Percentiles rank a stretch among this genome's conserved stretches.
These are phyloP conservation scores for Cinnamomum micranthum DNA, from an alignment of 164 flowering plant genomes.

Conservation along the genomic window DNA sequence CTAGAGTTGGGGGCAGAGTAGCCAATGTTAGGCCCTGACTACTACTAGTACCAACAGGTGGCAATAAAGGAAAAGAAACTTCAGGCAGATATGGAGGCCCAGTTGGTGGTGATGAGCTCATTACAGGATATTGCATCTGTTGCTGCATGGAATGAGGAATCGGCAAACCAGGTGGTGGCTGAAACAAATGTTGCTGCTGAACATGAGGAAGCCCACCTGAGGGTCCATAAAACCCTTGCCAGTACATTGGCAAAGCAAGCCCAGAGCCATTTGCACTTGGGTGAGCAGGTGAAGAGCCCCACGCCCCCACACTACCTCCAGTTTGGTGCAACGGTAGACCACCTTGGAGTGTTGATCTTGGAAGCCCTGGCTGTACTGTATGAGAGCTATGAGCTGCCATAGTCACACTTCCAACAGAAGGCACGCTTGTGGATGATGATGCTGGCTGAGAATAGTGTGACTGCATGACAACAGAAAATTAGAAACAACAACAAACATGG, in stretches of 20 bases:
- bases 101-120: slow-evolving; percentile 41
- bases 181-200: slow-evolving; percentile 36
- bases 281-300: slow-evolving; percentile 70
- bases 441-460: slow-evolving; percentile 75
- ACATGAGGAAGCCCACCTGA: slow-evolving; percentile 63
- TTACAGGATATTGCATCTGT: slow-evolving; percentile 57
- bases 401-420: slow-evolving; percentile 48
- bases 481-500: background rate
- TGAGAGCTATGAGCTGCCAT: slow-evolving; percentile 45
- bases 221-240: slow-evolving; percentile 83
- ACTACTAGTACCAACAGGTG: slow-evolving; percentile 28
- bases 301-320: slow-evolving; percentile 40
- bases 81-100: slow-evolving; percentile 39
- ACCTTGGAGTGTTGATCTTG: slow-evolving; percentile 63
- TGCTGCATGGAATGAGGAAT: slow-evolving; percentile 70
- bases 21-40: slow-evolving; percentile 31
- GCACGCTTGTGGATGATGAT: slow-evolving; percentile 47
- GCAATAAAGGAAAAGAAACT: slow-evolving; percentile 30
- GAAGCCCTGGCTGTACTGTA: slow-evolving; percentile 46
- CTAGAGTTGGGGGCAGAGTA: slow-evolving; percentile 33
- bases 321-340: slow-evolving; percentile 80
- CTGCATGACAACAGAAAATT: slow-evolving; percentile 37
- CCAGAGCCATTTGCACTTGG: slow-evolving; percentile 59
- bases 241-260: slow-evolving; percentile 74
- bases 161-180: slow-evolving; percentile 67